Evolutionary conservation across 1,284 basidiomycete species (phyloP).

Genomic region (Puccinia hordei): DNA sequence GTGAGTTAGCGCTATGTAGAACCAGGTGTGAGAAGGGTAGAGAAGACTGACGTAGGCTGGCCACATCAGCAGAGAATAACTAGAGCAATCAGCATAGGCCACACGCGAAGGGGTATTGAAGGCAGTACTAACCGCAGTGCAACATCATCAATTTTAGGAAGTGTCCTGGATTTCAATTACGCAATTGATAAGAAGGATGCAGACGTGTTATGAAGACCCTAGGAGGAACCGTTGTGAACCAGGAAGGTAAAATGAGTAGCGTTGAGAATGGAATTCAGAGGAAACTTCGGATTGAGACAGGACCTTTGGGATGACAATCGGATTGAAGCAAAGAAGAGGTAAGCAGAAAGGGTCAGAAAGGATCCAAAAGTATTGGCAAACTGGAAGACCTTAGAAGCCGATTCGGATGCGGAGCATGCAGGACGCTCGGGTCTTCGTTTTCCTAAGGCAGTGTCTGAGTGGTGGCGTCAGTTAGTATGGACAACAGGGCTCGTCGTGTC

Average conservation of each 20-base stretch:
- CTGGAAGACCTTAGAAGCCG: constrained; percentile 38
- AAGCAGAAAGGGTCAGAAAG: neutral
- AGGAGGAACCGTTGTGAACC: constrained; percentile 41
- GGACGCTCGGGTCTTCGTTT: constrained; percentile 39
- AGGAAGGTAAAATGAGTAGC: constrained; percentile 41
- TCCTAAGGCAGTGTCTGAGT: constrained; percentile 3
- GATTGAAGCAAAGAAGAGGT: constrained; percentile 1
- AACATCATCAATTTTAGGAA: constrained; percentile 39
- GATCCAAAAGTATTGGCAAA: constrained; percentile 19
- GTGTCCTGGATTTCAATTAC: constrained; percentile 46
- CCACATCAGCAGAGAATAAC: constrained; percentile 47
- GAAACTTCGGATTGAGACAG: constrained; percentile 49
- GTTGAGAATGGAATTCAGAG: constrained; percentile 43
- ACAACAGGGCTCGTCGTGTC: constrained; percentile 26
- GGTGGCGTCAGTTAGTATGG: constrained; percentile 23
- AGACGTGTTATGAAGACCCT: constrained; percentile 50
- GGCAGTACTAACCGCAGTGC: constrained; percentile 49
- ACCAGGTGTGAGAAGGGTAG: constrained; percentile 29
- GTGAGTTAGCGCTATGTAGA: constrained; percentile 25
- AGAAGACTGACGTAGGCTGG: constrained; percentile 51
- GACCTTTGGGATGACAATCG: constrained; percentile 27
- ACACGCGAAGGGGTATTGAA: constrained; percentile 21
- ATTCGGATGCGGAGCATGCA: constrained; percentile 28
- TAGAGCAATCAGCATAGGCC: constrained; percentile 49
- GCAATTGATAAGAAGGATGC: constrained; percentile 50